Evolutionary conservation across 2,329 filamentous ascomycete species (phyloP).

Genomic region (Colletotrichum truncatum): DNA sequence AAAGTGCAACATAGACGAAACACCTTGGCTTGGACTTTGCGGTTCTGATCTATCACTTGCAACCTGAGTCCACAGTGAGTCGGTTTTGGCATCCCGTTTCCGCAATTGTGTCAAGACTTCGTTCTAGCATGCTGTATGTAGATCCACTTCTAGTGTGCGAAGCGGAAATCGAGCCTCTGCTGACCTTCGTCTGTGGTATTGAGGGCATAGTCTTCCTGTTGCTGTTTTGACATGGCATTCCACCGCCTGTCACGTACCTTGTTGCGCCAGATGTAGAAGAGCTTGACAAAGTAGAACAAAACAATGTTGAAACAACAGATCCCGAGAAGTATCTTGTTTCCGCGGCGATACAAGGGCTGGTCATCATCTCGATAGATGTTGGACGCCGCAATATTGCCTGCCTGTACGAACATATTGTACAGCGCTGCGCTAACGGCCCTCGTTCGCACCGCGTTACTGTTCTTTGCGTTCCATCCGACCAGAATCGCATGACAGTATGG

Average conservation of each 20-base stretch:
- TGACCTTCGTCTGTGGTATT: constrained; percentile 62
- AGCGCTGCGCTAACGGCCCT: constrained; percentile 56
- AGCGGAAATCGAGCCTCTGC: constrained; percentile 64
- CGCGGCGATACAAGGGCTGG: constrained; percentile 58
- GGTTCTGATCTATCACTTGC: no score
- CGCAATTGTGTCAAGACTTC: no score
- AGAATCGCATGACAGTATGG: constrained; percentile 59
- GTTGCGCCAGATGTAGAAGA: constrained; percentile 58
- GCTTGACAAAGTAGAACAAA: constrained; percentile 54
- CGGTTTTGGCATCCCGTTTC: no score
- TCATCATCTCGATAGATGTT: constrained; percentile 67
- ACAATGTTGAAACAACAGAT: constrained; percentile 58
- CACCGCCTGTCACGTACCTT: constrained; percentile 51
- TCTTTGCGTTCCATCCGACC: constrained; percentile 56
- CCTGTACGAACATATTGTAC: constrained; percentile 58
- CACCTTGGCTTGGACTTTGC: no score
- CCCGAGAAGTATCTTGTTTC: constrained; percentile 58
- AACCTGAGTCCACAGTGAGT: no score
- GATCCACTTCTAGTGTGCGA: constrained; percentile 57
- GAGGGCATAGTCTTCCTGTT: constrained; percentile 57
- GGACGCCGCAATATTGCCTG: constrained; percentile 50
- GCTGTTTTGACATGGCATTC: constrained; percentile 52
- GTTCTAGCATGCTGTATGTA: no score
- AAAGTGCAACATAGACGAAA: no score
- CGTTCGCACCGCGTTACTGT: constrained; percentile 58